Evolutionary conservation across 768 basidiomycete genomes (phyloP).

Genomic region (Epithele typhae): DNA sequence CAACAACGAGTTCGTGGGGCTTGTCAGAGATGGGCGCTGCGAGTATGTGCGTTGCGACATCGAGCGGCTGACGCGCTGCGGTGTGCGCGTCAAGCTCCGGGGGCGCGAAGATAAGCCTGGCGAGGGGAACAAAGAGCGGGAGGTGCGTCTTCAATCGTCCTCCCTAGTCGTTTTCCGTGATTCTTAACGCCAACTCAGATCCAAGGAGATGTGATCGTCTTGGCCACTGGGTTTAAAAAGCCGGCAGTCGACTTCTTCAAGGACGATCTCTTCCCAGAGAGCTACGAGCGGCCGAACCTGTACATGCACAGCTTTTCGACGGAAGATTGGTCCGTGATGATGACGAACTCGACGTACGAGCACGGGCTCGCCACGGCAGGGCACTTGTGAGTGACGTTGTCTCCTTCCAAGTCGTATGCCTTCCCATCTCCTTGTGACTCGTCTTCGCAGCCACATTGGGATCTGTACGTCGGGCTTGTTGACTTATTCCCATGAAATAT

Average conservation of each 20-base stretch:
- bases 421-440: too few species aligned
- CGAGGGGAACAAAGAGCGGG: constrained; percentile 22
- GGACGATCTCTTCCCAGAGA: constrained; percentile 46
- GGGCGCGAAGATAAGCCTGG: constrained; percentile 29
- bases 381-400: constrained; percentile 42
- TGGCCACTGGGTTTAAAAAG: constrained; percentile 51
- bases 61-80: constrained; percentile 30
- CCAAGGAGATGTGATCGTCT: constrained; percentile 43
- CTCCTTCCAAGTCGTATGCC: too few species aligned
- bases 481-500: too few species aligned
- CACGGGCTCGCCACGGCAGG: constrained; percentile 46
- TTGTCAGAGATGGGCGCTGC: constrained; percentile 39
- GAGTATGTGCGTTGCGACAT: constrained; percentile 47
- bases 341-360: constrained; percentile 48
- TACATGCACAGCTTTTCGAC: constrained; percentile 54
- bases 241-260: constrained; percentile 43
- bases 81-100: constrained; percentile 37
- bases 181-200: too few species aligned
- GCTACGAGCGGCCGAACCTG: constrained; percentile 45
- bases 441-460: constrained; percentile 43
- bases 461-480: constrained; percentile 44
- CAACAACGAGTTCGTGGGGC: constrained; percentile 46
- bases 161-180: too few species aligned
- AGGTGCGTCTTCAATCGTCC: too few species aligned
- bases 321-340: constrained; percentile 47